Conservation (phyloP, 2,329 filamentous ascomycete genomes). For the Cercospora sp. region DNA sequence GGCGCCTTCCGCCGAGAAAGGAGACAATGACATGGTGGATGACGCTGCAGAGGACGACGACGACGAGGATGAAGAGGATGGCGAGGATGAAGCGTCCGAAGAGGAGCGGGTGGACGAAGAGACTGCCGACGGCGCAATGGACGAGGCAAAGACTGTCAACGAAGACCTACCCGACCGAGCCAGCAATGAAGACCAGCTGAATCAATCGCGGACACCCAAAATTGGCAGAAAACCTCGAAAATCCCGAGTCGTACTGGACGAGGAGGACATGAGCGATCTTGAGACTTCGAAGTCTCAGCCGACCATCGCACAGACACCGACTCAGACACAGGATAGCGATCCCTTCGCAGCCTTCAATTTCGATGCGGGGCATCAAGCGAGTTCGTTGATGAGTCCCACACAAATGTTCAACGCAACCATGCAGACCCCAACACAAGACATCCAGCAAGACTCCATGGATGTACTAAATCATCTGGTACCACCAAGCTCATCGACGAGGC, state of each 20-base stretch:
- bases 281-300: conserved; percentile 10
- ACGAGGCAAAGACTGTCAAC: conserved; percentile 39
- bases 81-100: conserved; percentile 22
- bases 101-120: conserved; percentile 26
- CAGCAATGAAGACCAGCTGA: not conserved
- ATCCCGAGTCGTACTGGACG: conserved; percentile 38
- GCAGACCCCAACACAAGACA: conserved; percentile 39
- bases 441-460: conserved; percentile 47
- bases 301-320: not conserved
- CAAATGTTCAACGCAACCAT: conserved; percentile 41
- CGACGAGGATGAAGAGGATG: conserved; percentile 32
- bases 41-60: conserved; percentile 32
- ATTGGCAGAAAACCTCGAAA: conserved; percentile 33
- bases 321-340: conserved; percentile 29
- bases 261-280: conserved; percentile 40
- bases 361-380: conserved; percentile 25
- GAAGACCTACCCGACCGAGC: not conserved
- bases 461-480: conserved; percentile 39
- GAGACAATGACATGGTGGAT: conserved; percentile 22
- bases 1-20: conserved; percentile 2
- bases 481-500: conserved; percentile 32
- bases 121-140: not conserved
- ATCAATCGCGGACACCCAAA: conserved; percentile 16
- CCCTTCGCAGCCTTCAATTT: conserved; percentile 40
- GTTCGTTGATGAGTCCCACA: conserved; percentile 37